Evolutionary conservation across 2,329 filamentous ascomycete genomes (phyloP).

Genomic region (Epichloe brachyelytri): DNA sequence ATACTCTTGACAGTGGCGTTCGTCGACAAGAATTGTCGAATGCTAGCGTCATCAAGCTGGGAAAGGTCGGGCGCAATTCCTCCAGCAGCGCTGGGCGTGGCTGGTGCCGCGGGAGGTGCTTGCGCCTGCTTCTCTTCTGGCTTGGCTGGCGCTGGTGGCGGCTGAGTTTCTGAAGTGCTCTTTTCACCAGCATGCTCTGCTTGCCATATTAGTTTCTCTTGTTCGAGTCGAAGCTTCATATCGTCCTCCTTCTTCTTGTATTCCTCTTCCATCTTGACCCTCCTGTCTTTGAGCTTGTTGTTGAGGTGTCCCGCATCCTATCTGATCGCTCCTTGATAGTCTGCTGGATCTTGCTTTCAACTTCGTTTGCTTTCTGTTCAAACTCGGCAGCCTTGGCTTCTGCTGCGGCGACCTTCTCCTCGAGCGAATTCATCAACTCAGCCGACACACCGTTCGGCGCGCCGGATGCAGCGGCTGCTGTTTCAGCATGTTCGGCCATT

Average conservation of each 20-base stretch:
- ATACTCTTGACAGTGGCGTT: constrained; percentile 47
- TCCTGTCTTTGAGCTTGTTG: constrained; percentile 57
- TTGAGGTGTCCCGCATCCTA: constrained; percentile 57
- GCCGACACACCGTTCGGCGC: constrained; percentile 30
- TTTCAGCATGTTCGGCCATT: neutral
- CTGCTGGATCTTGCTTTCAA: constrained; percentile 48
- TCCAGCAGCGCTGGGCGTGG: constrained; percentile 23
- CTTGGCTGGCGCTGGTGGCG: constrained; percentile 27
- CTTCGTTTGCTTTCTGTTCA: constrained; percentile 48
- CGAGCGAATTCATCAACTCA: constrained; percentile 46
- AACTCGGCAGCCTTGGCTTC: constrained; percentile 51
- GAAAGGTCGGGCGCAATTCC: constrained; percentile 29
- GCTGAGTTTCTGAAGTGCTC: constrained; percentile 11
- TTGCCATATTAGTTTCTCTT: constrained; percentile 49
- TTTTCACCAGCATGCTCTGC: constrained; percentile 32
- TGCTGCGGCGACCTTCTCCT: constrained; percentile 47
- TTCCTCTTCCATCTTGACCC: constrained; percentile 36
- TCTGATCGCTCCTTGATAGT: constrained; percentile 54
- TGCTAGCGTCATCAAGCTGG: constrained; percentile 40
- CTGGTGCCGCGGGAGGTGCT: constrained; percentile 9
- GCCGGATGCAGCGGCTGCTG: neutral
- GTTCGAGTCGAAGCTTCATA: constrained; percentile 44
- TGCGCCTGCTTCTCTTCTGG: constrained; percentile 14
- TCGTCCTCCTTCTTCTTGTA: constrained; percentile 41
- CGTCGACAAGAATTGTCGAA: constrained; percentile 42